phyloP scores from a whole-genome alignment of 495 filamentous ascomycete genomes.

The Astrothelium macrocarpum region DNA sequence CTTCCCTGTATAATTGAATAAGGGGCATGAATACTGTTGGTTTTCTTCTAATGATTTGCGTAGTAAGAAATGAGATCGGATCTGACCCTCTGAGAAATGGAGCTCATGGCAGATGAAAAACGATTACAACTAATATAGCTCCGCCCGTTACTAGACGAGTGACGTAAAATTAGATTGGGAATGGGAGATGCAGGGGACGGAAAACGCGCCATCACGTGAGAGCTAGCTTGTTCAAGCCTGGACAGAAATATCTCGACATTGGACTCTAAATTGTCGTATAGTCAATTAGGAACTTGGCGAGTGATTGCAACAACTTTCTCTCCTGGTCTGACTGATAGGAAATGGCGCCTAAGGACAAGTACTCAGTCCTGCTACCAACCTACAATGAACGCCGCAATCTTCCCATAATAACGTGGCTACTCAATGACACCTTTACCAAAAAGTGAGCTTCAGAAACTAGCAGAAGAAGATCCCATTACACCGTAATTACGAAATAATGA shows the following conservation, averaged over 20 bases:
- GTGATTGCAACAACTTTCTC: too few relatives aligned
- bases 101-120: too few relatives aligned
- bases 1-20: too few relatives aligned
- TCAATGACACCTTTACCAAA: conserved; percentile 81
- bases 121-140: neutral
- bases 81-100: too few relatives aligned
- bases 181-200: neutral
- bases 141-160: neutral
- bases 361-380: conserved; percentile 93
- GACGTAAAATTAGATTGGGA: neutral
- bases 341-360: conserved; percentile 58
- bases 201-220: neutral
- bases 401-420: conserved; percentile 88
- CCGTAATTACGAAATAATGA: neutral
- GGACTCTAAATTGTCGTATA: too few relatives aligned
- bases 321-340: neutral
- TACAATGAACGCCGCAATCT: conserved; percentile 98
- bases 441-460: conserved; percentile 41
- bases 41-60: too few relatives aligned
- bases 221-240: neutral
- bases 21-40: too few relatives aligned
- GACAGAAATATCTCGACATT: neutral
- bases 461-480: neutral
- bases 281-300: too few relatives aligned
- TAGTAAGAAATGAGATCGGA: too few relatives aligned